Evolutionary conservation across 1,284 basidiomycete species (phyloP), one percentile per base, ranked within the genome.

Genomic region (Laetiporus sulphureus): DNA sequence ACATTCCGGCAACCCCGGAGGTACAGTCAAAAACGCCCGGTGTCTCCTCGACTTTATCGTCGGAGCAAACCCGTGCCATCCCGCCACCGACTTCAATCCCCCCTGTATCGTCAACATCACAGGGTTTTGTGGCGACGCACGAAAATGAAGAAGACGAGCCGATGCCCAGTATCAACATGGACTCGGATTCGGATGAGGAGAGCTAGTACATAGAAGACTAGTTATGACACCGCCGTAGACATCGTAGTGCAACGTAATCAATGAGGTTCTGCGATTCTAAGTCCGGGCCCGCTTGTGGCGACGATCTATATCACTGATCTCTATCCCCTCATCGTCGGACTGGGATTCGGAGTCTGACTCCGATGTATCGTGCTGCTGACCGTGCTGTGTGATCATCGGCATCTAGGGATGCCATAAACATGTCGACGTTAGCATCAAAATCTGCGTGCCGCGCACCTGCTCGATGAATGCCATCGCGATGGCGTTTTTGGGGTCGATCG

Each of bases 401-500:
- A 56, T 45, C 55, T 59, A 30, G 16, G 29, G 19, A 33, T 24
- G 36, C 47, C 24, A 44, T 35, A 20, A 34, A 40, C 20, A 41
- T 18, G 32, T 27, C 31, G n/a, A 24, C 32, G 30, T 24, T 27
- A 39, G 27, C 40, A 16, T 35, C n/a, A 5, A 12, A 11, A 19
- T 18, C n/a, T 21, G 33, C 8, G 29, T 8, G 5, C 3, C 16
- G 36, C 38, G 44, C 57, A 82, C 81, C 69, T 77, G 71, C 36
- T 65, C 56, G 35, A 77, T 53, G 59, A 80, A 80, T 1, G 64
- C 63, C 36, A 65, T 62, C 5, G 75, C 71, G 4, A 83, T 66
- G 7, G 56, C 50, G 42, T 81, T 81, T n/a, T 71, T 66, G 8
- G 75, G 68, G 50, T 87, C 81, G 32, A 88, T 59, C 3, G 60